Evolutionary conservation across 352 stramenopile genomes (phyloP).

Genomic region (Peronospora tabacina): DNA sequence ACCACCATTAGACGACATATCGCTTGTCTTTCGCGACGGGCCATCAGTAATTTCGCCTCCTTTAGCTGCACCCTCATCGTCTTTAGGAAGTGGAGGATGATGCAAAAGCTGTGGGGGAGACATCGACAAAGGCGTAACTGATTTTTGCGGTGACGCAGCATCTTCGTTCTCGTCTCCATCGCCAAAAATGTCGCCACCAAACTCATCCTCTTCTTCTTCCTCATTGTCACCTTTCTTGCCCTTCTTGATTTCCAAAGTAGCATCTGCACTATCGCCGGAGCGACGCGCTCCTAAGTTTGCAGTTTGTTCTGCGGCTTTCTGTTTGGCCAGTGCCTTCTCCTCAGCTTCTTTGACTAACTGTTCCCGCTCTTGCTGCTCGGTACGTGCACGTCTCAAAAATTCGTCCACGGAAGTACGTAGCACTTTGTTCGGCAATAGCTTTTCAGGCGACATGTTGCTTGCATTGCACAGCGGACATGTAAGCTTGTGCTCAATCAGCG

Average conservation of each 20-base stretch:
- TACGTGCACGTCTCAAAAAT: slow-evolving; percentile 66
- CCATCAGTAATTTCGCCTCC: slow-evolving; percentile 5
- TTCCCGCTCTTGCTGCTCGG: slow-evolving; percentile 78
- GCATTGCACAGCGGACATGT: slow-evolving; percentile 73
- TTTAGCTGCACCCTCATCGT: slow-evolving; percentile 7
- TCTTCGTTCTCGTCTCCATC: slow-evolving; percentile 49
- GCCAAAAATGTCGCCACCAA: slow-evolving; percentile 79
- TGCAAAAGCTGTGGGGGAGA: slow-evolving; percentile 28
- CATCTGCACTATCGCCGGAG: slow-evolving; percentile 64
- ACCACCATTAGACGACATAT: slow-evolving; percentile 18
- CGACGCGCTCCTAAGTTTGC: slow-evolving; percentile 40
- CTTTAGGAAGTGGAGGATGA: slow-evolving; percentile 37
- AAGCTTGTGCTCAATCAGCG: slow-evolving; percentile 73
- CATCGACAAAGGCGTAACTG: slow-evolving; percentile 7
- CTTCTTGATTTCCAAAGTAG: slow-evolving; percentile 82
- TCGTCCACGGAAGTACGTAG: slow-evolving; percentile 78
- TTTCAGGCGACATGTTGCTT: slow-evolving; percentile 80
- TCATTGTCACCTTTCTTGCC: slow-evolving; percentile 61
- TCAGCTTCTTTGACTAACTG: slow-evolving; percentile 80
- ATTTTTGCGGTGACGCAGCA: slow-evolving; percentile 16
- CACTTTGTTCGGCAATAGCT: slow-evolving; percentile 78
- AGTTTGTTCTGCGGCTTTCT: slow-evolving; percentile 61
- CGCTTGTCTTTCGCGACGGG: slow-evolving; percentile 17
- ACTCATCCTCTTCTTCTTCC: slow-evolving; percentile 78
- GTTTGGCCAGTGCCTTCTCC: slow-evolving; percentile 71